Evolutionary conservation across 139 green algal species (phyloP).

Genomic region (Marvania coccoides): DNA sequence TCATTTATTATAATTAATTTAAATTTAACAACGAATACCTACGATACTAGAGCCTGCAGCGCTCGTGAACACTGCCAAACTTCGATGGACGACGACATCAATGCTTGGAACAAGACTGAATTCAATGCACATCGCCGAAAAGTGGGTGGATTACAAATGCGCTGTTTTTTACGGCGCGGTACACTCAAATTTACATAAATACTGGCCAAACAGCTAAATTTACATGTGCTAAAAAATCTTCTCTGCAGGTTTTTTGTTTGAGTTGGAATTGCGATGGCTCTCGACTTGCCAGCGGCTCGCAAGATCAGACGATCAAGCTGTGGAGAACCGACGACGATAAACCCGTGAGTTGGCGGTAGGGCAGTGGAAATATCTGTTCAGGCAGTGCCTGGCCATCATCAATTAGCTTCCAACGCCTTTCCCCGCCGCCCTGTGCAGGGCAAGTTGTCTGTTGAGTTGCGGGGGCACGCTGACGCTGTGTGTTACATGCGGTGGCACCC

Average conservation of each 20-base stretch:
- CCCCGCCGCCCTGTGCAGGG: too few species aligned
- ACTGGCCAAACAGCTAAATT: too few species aligned
- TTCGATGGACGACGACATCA: not conserved
- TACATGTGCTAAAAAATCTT: too few species aligned
- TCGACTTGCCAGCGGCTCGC: constrained; percentile 22
- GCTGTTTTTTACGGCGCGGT: too few species aligned
- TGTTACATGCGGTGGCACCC: constrained; percentile 28
- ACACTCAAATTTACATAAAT: too few species aligned
- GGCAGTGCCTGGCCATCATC: too few species aligned
- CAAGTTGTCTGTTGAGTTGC: constrained; percentile 14
- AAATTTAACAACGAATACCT: too few species aligned
- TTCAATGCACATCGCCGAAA: constrained; percentile 14
- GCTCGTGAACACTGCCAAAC: too few species aligned
- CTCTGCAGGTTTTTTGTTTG: constrained; percentile 20
- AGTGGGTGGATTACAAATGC: constrained; percentile 4
- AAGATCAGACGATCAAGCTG: constrained; percentile 20
- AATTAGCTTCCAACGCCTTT: too few species aligned
- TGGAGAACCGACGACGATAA: constrained; percentile 9
- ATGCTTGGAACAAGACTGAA: constrained; percentile 6
- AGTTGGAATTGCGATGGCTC: constrained; percentile 20
- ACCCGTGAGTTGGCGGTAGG: not conserved
- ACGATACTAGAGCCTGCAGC: too few species aligned
- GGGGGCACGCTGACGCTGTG: constrained; percentile 17
- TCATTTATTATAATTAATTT: too few species aligned
- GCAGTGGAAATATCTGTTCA: not conserved